Evolutionary conservation across 495 filamentous ascomycete species (phyloP), one percentile per base, ranked within the genome.

Genomic region (Lasiosphaeriaceae sp.): DNA sequence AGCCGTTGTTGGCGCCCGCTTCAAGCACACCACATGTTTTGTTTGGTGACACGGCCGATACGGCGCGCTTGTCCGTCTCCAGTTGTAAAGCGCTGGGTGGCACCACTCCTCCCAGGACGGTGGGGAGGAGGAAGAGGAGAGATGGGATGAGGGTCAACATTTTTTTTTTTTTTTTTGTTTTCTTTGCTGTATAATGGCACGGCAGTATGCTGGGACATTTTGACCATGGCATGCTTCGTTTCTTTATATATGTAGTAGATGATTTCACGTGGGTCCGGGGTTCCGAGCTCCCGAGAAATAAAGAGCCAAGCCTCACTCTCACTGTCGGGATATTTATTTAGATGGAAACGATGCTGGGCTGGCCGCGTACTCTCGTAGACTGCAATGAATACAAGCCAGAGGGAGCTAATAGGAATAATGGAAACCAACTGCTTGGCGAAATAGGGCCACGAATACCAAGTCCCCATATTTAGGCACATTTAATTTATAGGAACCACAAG

Each of bases 1-100:
- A 67, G 3, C 66, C 67, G 2, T 60, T 53, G 48, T 68, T 68
- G 14, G 56, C 47, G 19, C 65, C 67, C 9, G 62, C 66, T 5
- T 58, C 55, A 19, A 56, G 24, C 6, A 60, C 22, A 21, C 71
- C 71, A 52, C 71, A 74, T 3, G 67, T 72, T 23, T 58, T 57
- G 58, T 74, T 66, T 14, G 69, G 69, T 23, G 71, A 71, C 8
- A 72, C 64, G 5, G 51, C 67, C 41, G 37, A 26, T 8, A 52
- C 52, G n/a, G 57, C 57, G 21, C 61, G 61, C 19, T 22, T 21
- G 21, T 55, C 52, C n/a, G 48, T 35, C 11, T 50, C 53, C 11
- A 20, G 35, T 20, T 19, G 16, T 17, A 16, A 17, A 6, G 39
- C 21, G 45, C 50, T 2, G 14, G 47, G 17, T 11, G 52, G 50